phyloP scores from a whole-genome alignment of 164 flowering plant genomes.

The Euptelea pleiosperma region DNA sequence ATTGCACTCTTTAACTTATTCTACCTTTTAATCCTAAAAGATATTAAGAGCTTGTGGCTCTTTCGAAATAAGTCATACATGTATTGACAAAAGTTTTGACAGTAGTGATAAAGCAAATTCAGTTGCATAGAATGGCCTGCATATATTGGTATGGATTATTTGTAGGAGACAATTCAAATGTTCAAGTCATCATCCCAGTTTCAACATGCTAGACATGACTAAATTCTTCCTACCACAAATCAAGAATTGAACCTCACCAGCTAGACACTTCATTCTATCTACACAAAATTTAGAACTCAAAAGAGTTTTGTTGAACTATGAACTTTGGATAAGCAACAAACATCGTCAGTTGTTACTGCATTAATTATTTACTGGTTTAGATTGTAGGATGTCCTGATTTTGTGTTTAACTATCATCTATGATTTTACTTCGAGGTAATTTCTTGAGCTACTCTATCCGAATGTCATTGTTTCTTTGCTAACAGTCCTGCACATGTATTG shows the following conservation, averaged over 20 bases:
- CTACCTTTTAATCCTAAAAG: too few relatives aligned
- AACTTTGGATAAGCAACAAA: neutral
- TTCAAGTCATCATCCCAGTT: neutral
- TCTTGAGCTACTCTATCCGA: neutral
- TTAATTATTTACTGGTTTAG: constrained; percentile 1
- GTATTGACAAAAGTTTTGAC: too few relatives aligned
- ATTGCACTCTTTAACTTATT: too few relatives aligned
- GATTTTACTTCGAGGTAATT: neutral
- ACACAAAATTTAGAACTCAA: neutral
- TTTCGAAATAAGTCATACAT: too few relatives aligned
- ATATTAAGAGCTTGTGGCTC: too few relatives aligned
- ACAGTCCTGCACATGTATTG: neutral
- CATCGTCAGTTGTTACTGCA: neutral
- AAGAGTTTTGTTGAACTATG: neutral
- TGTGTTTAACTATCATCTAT: neutral
- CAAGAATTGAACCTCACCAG: neutral
- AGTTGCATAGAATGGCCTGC: neutral
- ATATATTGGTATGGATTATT: neutral
- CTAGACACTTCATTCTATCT: neutral
- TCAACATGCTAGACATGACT: neutral
- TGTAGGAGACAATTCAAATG: neutral
- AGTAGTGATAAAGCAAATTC: neutral
- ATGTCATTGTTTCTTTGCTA: neutral
- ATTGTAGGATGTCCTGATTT: neutral
- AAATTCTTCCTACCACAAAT: neutral